Evolutionary conservation across 495 filamentous ascomycete genomes (phyloP).

Genomic region (Trichoderma virens): DNA sequence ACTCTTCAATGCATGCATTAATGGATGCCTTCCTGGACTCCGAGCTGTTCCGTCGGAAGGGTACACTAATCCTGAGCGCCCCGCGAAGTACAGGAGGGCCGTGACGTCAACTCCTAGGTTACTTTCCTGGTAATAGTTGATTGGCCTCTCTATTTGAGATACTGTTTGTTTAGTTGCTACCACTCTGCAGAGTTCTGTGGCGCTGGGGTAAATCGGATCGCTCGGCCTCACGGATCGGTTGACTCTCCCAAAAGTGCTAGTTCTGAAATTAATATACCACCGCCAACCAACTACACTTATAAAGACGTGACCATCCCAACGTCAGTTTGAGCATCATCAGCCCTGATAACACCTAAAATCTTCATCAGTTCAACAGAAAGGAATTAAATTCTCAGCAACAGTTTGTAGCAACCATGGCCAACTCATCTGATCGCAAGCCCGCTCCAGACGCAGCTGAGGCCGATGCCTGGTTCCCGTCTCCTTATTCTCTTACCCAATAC

Average conservation of each 20-base stretch:
- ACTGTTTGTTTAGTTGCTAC: background rate
- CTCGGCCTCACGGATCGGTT: background rate
- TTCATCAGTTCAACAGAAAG: background rate
- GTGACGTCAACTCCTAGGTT: background rate
- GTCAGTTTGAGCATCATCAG: background rate
- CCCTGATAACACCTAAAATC: background rate
- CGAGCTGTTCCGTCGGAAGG: background rate
- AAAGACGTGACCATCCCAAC: background rate
- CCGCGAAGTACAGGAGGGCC: background rate
- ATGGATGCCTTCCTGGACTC: background rate
- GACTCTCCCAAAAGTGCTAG: background rate
- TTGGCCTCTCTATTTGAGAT: background rate
- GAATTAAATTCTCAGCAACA: background rate
- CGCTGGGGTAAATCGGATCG: background rate
- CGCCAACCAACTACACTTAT: background rate
- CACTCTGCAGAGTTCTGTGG: background rate
- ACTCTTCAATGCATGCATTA: too few species aligned
- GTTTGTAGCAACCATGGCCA: background rate
- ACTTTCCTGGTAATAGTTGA: background rate
- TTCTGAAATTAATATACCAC: background rate
- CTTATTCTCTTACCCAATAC: background rate
- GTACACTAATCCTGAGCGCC: too few species aligned
- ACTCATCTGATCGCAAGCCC: background rate
- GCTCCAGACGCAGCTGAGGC: background rate
- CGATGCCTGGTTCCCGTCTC: background rate